Conservation (phyloP, 2,329 filamentous ascomycete genomes). For the Microascus cirrosus region DNA sequence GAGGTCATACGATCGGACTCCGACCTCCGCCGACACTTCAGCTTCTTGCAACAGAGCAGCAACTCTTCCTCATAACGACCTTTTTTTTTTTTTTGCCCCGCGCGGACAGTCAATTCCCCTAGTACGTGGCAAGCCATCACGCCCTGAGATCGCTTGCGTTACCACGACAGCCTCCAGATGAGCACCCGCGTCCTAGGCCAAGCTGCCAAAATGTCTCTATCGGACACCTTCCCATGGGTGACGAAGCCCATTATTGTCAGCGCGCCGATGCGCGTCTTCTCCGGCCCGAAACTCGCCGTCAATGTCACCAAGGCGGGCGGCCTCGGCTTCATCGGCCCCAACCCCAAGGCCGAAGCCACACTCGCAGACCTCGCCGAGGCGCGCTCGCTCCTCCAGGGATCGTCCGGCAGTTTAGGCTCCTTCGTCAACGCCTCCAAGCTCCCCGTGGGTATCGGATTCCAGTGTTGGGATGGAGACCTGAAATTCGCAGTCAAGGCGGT, state of each 20-base stretch:
- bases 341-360: constrained; percentile 19
- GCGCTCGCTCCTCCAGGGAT: constrained; percentile 2
- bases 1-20: too few relatives aligned
- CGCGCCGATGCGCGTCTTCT: constrained; percentile 61
- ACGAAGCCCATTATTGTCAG: constrained; percentile 33
- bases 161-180: neutral
- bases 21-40: too few relatives aligned
- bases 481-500: constrained; percentile 17
- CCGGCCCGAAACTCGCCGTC: constrained; percentile 41
- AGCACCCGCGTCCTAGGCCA: neutral
- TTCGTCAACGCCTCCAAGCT: constrained; percentile 13
- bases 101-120: too few relatives aligned
- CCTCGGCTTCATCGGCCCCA: constrained; percentile 38
- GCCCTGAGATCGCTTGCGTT: too few relatives aligned
- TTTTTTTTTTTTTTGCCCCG: too few relatives aligned
- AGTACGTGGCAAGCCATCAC: too few relatives aligned
- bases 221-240: constrained; percentile 7
- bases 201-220: neutral
- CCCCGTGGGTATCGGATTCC: constrained; percentile 34
- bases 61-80: too few relatives aligned
- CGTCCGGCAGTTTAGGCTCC: neutral
- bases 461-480: constrained; percentile 31
- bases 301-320: constrained; percentile 62
- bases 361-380: constrained; percentile 18
- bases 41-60: too few relatives aligned